A percentile compares a stretch with the other conserved stretches of the same genome.
phyloP scores from a whole-genome alignment of 2,329 filamentous ascomycete species.

The Ophiocordyceps robertsii region DNA sequence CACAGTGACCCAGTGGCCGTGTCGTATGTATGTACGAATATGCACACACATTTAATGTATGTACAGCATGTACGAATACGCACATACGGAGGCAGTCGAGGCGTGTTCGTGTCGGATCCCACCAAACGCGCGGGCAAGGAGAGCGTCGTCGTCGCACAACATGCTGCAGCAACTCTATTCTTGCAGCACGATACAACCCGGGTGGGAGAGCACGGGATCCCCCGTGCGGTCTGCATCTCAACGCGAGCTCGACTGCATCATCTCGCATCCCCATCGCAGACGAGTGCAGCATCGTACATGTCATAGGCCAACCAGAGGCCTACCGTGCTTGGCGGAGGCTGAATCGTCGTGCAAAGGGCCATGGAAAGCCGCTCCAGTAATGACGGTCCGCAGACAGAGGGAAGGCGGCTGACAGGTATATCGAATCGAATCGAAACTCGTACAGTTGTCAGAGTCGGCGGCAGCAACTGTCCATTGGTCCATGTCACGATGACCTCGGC shows the following conservation, averaged over 20 bases:
- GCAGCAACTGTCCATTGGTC: too few relatives aligned
- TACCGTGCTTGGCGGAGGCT: background rate
- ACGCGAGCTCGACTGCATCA: background rate
- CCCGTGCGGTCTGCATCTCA: background rate
- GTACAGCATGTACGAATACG: background rate
- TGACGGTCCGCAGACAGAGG: too few relatives aligned
- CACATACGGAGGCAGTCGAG: background rate
- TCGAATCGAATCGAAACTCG: too few relatives aligned
- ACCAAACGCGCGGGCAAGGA: too few relatives aligned
- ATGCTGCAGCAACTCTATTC: slow-evolving; percentile 1
- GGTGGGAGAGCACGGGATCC: background rate
- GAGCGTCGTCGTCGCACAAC: background rate
- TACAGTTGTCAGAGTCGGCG: too few relatives aligned
- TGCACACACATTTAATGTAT: too few relatives aligned
- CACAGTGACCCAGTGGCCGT: too few relatives aligned
- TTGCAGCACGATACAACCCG: background rate
- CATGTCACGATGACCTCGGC: too few relatives aligned
- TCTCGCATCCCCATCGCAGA: background rate
- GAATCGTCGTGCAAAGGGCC: background rate
- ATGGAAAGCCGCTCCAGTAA: too few relatives aligned
- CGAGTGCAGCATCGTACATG: slow-evolving; percentile 1
- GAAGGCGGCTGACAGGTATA: too few relatives aligned
- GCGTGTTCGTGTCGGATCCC: background rate
- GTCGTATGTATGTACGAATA: too few relatives aligned
- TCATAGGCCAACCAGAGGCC: background rate